Percentiles rank a stretch among this genome's conserved stretches.
These are phyloP conservation scores for Eleusine indica DNA, from an alignment of 176 grass and related monocot genomes.

Conservation along the genomic window DNA sequence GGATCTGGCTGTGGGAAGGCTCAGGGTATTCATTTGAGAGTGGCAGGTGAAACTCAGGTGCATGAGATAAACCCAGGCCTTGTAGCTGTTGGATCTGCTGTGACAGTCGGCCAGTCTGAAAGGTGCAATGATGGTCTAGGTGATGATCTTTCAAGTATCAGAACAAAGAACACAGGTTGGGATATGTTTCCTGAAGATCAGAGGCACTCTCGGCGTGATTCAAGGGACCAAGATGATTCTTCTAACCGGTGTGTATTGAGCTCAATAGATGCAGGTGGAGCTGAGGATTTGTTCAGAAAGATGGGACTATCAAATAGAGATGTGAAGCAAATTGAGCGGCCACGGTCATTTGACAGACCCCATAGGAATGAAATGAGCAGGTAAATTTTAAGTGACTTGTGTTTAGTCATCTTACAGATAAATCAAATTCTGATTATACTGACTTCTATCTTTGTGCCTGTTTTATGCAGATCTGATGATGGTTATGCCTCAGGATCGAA, in stretches of 20 bases:
- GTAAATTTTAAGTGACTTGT: constrained; percentile 44
- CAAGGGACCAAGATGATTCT: constrained; percentile 47
- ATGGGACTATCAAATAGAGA: constrained; percentile 49
- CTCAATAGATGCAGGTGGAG: constrained; percentile 40
- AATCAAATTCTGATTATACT: constrained; percentile 20
- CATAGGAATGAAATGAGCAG: constrained; percentile 62
- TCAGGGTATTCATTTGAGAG: constrained; percentile 30
- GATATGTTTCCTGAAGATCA: constrained; percentile 65
- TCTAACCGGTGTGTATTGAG: constrained; percentile 36
- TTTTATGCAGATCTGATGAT: constrained; percentile 70
- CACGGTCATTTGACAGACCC: constrained; percentile 53
- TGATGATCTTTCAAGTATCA: constrained; percentile 47
- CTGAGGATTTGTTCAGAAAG: constrained; percentile 30
- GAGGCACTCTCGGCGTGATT: constrained; percentile 29
- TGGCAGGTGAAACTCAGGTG: constrained; percentile 32
- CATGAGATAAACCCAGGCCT: constrained; percentile 33
- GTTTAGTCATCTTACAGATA: constrained; percentile 33
- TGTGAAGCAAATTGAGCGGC: constrained; percentile 38
- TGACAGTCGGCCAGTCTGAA: constrained; percentile 21
- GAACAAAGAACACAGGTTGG: constrained; percentile 70
- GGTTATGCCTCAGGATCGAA: constrained; percentile 51
- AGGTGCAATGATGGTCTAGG: constrained; percentile 40
- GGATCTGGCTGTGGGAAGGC: constrained; percentile 32
- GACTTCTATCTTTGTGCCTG: background rate
- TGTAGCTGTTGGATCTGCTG: constrained; percentile 32